Evolutionary conservation across 2,329 filamentous ascomycete species (phyloP), one percentile per base, ranked within the genome.

Genomic region (Onygena corvina): DNA sequence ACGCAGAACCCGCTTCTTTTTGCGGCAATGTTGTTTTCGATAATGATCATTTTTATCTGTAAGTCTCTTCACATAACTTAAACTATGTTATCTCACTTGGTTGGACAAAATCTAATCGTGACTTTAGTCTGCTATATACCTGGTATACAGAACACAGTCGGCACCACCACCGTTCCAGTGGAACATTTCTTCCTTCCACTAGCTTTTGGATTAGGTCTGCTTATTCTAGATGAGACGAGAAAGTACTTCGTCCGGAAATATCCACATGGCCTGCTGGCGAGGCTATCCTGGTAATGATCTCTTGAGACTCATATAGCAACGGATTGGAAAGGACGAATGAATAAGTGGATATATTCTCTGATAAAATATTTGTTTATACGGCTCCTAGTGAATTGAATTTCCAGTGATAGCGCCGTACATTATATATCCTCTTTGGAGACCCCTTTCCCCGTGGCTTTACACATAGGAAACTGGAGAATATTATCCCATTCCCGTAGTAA

Each of bases 161-260:
- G 65, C 14, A 87, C 83, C 0, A 73, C 76, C 0, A 60, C 67
- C 0, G 79, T 89, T 0, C 82, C 84, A 0, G 77, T 80, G 0
- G 83, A 84, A 63, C 72, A 88, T 59, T 90, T 81, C 76, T 88
- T 90, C 62, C 60, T 90, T 46, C 84, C 85, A 0, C 79, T 84
- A 61, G 75, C 79, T 0, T 87, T 88, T 63, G 85, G 84, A 0
- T 53, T 83, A 20, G 78, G 69, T 0, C 71, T 85, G 31, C 60
- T 87, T 46, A 58, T 79, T 7, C 60, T 85, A 14, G 83, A 88
- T 59, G 84, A 87, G 65, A 67, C 58, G 8, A 73, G 83, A 52
- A 86, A 86, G 62, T 81, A 68, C 48, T 65, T 66, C 18, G 76
- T 85, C 1, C 71, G 82, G 50, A 76, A 62, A 49, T 80, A 73